These are phyloP conservation scores for Myxozyma nipponensis DNA, from an alignment of 805 yeast genomes.

Conservation along the genomic window DNA sequence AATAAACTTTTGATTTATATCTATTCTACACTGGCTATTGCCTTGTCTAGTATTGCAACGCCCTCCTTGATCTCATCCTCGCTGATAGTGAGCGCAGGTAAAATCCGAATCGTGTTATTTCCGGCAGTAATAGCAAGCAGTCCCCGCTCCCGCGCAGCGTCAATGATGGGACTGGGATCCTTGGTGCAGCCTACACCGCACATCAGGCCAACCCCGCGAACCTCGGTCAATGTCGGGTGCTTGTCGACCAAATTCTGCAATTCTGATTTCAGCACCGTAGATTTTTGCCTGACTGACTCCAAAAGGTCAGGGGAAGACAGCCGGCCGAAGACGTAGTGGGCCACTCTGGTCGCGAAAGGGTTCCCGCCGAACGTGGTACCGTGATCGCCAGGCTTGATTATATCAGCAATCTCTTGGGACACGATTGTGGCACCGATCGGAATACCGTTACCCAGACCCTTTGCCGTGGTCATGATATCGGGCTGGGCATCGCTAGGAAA, in stretches of 20 bases:
- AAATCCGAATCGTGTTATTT: conserved; percentile 80
- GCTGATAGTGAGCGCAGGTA: conserved; percentile 85
- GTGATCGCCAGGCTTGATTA: conserved; percentile 85
- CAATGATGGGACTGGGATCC: conserved; percentile 60
- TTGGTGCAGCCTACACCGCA: conserved; percentile 74
- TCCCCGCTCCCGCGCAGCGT: conserved; percentile 71
- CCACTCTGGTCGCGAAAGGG: conserved; percentile 84
- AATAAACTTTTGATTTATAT: no score
- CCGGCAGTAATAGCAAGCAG: conserved; percentile 88
- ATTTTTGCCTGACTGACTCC: conserved; percentile 54
- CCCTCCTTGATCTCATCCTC: conserved; percentile 69
- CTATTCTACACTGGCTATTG: conserved; percentile 41
- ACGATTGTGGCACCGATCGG: conserved; percentile 95
- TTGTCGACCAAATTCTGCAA: conserved; percentile 43
- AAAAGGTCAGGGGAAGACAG: conserved; percentile 62
- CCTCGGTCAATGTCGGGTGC: conserved; percentile 60
- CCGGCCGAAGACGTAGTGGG: conserved; percentile 66
- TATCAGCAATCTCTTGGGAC: conserved; percentile 69
- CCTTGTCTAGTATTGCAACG: conserved; percentile 59
- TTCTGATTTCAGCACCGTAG: conserved; percentile 50
- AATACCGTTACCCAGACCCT: conserved; percentile 94
- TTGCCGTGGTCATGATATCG: conserved; percentile 90
- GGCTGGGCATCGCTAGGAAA: conserved; percentile 83
- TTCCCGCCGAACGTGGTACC: conserved; percentile 98
- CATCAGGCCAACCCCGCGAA: conserved; percentile 86